Conservation (phyloP, 176 grass and related monocot genomes). For the maize (Zea mays) region DNA sequence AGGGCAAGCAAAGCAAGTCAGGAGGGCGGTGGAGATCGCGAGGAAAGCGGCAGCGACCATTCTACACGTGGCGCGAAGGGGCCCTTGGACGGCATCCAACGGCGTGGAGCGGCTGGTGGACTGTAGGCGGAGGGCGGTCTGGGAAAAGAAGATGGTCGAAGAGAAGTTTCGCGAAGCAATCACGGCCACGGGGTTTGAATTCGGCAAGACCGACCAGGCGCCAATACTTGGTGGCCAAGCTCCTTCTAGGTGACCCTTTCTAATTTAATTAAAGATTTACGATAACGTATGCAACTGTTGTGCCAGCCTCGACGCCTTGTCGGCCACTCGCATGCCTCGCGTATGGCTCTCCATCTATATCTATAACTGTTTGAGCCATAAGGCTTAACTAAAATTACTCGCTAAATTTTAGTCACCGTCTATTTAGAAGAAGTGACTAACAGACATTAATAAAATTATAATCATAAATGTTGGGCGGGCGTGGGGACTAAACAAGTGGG, state of each 20-base stretch:
- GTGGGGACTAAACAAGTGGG: too few relatives aligned
- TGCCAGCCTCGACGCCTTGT: too few relatives aligned
- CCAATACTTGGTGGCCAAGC: not conserved
- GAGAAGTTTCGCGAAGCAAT: conserved; percentile 24
- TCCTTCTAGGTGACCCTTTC: not conserved
- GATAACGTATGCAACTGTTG: too few relatives aligned
- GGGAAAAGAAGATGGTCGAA: not conserved
- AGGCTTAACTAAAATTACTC: too few relatives aligned
- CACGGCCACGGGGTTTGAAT: not conserved
- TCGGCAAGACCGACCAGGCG: not conserved
- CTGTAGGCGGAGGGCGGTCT: not conserved
- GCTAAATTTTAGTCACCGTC: too few relatives aligned
- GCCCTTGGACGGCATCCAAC: not conserved
- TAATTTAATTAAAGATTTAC: not conserved
- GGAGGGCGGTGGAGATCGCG: conserved; percentile 19
- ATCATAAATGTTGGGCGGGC: too few relatives aligned
- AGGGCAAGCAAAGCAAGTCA: not conserved
- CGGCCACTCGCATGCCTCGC: too few relatives aligned
- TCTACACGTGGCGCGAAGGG: conserved; percentile 10
- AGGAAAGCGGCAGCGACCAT: fast-evolving
- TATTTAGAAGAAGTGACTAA: too few relatives aligned
- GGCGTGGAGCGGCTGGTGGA: not conserved
- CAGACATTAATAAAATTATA: too few relatives aligned
- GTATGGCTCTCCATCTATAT: too few relatives aligned
- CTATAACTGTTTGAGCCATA: too few relatives aligned